A percentile compares a stretch with the other conserved stretches of the same genome.
Evolutionary conservation across 2,329 filamentous ascomycete genomes (phyloP).

Genomic region (Cercospora sp.): DNA sequence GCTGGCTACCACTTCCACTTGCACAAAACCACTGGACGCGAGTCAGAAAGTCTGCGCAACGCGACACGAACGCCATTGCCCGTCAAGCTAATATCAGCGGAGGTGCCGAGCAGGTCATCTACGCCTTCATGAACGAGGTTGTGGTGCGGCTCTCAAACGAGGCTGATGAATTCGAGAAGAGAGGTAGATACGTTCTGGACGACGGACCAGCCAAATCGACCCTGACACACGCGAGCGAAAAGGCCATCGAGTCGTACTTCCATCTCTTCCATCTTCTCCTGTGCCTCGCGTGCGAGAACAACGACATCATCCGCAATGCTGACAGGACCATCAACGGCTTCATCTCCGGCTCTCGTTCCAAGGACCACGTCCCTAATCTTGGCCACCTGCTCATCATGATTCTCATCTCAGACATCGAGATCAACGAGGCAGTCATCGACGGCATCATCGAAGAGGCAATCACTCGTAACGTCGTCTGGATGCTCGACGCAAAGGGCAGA

Average conservation of each 20-base stretch:
- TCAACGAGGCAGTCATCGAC: conserved; percentile 24
- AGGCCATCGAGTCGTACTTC: conserved; percentile 31
- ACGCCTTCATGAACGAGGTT: conserved; percentile 31
- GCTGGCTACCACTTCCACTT: conserved; percentile 30
- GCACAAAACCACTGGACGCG: conserved; percentile 27
- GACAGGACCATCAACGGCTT: conserved; percentile 23
- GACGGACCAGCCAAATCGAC: conserved; percentile 20
- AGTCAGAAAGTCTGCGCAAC: conserved; percentile 12
- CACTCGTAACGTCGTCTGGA: conserved; percentile 33
- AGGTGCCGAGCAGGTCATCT: conserved; percentile 24
- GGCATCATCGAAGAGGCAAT: conserved; percentile 30
- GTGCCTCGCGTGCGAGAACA: conserved; percentile 26
- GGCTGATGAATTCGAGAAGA: conserved; percentile 12
- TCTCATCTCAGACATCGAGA: conserved; percentile 24
- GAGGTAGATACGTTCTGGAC: background rate
- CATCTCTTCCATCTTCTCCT: conserved; percentile 32
- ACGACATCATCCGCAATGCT: conserved; percentile 18
- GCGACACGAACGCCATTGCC: conserved; percentile 16
- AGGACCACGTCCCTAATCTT: conserved; percentile 26
- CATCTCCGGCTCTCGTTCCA: conserved; percentile 24
- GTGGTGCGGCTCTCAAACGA: conserved; percentile 25
- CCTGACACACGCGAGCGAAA: conserved; percentile 27
- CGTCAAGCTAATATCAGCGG: conserved; percentile 4
- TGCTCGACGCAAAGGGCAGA: conserved; percentile 25
- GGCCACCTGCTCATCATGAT: conserved; percentile 29